phyloP scores from a whole-genome alignment of 192 early-diverging fungal species.

The Rhizophlyctis rosea region DNA sequence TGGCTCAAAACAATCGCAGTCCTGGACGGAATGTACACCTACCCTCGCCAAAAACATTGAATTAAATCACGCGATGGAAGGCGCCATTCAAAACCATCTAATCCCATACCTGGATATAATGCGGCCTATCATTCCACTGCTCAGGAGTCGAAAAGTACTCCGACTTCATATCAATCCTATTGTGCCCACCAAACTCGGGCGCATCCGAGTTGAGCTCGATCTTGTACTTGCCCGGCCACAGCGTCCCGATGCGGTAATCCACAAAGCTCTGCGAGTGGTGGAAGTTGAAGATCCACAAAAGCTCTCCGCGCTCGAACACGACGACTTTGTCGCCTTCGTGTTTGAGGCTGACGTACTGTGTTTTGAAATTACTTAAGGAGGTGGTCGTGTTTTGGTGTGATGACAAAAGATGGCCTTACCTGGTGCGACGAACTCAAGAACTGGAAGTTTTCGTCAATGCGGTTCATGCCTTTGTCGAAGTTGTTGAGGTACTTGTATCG shows the following conservation, averaged over 20 bases:
- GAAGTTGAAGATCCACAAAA: slow-evolving; percentile 95
- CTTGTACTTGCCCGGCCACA: slow-evolving; percentile 61
- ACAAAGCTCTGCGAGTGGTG: slow-evolving; percentile 78
- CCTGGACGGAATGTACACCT: slow-evolving; percentile 77
- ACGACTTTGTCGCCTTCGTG: slow-evolving; percentile 91
- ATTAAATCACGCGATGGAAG: not conserved
- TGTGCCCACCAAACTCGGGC: slow-evolving; percentile 74
- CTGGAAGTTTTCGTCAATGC: slow-evolving; percentile 63
- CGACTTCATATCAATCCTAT: slow-evolving; percentile 60
- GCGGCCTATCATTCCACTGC: slow-evolving; percentile 68
- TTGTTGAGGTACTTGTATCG: slow-evolving; percentile 92
- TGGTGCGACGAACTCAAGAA: slow-evolving; percentile 65
- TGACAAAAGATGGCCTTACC: too few relatives aligned
- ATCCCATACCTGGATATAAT: slow-evolving; percentile 67
- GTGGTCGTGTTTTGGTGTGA: too few relatives aligned
- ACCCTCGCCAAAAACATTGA: slow-evolving; percentile 43
- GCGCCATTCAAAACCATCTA: not conserved
- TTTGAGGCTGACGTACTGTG: slow-evolving; percentile 77
- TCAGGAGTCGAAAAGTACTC: slow-evolving; percentile 69
- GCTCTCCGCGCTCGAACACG: slow-evolving; percentile 84
- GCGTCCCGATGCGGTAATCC: slow-evolving; percentile 84
- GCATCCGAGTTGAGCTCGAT: slow-evolving; percentile 79
- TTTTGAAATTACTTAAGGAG: too few relatives aligned
- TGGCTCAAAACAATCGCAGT: slow-evolving; percentile 63
- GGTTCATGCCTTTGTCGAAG: slow-evolving; percentile 85